Evolutionary conservation across 2,329 filamentous ascomycete genomes (phyloP).

Genomic region (Endocalyx cinctus): DNA sequence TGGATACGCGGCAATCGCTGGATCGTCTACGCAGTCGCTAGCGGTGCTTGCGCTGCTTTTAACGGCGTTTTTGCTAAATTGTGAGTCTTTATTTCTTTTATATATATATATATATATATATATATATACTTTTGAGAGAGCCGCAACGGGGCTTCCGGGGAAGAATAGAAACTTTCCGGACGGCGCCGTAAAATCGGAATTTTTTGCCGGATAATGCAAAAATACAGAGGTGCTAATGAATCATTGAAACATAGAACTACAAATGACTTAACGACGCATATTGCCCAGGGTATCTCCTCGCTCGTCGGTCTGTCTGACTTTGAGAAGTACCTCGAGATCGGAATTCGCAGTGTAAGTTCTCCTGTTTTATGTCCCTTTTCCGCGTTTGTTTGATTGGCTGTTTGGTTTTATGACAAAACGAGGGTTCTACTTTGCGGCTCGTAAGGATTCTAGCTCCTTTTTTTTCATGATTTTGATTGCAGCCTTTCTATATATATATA

Average conservation of each 20-base stretch:
- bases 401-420: background rate
- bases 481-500: no score
- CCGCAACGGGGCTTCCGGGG: no score
- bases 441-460: background rate
- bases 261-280: slow-evolving; percentile 46
- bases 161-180: no score
- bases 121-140: no score
- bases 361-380: no score
- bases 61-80: slow-evolving; percentile 83
- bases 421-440: background rate
- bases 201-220: no score
- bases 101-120: no score
- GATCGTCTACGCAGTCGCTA: slow-evolving; percentile 67
- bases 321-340: slow-evolving; percentile 41
- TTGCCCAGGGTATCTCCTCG: slow-evolving; percentile 41
- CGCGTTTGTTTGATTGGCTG: background rate
- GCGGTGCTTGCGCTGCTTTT: slow-evolving; percentile 72
- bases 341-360: slow-evolving; percentile 44
- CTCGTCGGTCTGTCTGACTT: slow-evolving; percentile 38
- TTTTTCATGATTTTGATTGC: no score
- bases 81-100: slow-evolving; percentile 41
- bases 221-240: no score
- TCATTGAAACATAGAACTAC: slow-evolving; percentile 42
- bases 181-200: no score
- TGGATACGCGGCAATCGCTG: slow-evolving; percentile 41